These are phyloP conservation scores for Leptographium wingfieldii DNA, from an alignment of 2,329 filamentous ascomycete genomes.

Conservation along the genomic window DNA sequence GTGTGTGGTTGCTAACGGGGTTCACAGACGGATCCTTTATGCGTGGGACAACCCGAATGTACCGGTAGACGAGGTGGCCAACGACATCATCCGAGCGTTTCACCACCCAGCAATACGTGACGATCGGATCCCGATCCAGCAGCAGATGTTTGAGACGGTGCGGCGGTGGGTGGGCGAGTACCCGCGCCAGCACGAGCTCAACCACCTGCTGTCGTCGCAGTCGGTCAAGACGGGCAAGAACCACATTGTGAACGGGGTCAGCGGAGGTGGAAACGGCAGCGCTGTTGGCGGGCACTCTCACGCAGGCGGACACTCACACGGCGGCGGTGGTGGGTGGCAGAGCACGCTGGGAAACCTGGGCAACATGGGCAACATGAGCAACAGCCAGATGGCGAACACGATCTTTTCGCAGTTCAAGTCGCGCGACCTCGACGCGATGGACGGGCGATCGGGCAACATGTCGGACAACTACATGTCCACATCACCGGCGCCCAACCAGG, in stretches of 20 bases:
- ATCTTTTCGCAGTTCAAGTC: constrained; percentile 50
- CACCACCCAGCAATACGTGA: constrained; percentile 82
- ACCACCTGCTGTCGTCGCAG: constrained; percentile 66
- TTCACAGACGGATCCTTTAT: constrained; percentile 60
- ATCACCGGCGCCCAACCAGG: constrained; percentile 19
- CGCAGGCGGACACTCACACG: constrained; percentile 19
- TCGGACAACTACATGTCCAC: constrained; percentile 19
- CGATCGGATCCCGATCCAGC: constrained; percentile 64
- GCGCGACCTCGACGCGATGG: constrained; percentile 44
- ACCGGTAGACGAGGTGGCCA: constrained; percentile 67
- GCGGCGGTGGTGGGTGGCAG: constrained; percentile 19
- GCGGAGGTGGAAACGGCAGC: constrained; percentile 8
- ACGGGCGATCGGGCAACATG: constrained; percentile 27
- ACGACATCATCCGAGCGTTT: constrained; percentile 72
- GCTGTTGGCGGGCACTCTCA: constrained; percentile 15
- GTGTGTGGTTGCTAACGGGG: not conserved
- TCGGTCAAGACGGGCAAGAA: constrained; percentile 77
- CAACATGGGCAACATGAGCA: constrained; percentile 20
- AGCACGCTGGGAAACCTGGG: constrained; percentile 27
- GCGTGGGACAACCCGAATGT: constrained; percentile 86
- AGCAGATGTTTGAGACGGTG: constrained; percentile 80
- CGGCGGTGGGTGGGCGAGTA: constrained; percentile 65
- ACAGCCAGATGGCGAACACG: constrained; percentile 33
- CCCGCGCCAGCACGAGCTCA: constrained; percentile 53
- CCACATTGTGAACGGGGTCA: constrained; percentile 37